phyloP scores from a whole-genome alignment of 805 yeast genomes.

The Candida adriatica region DNA sequence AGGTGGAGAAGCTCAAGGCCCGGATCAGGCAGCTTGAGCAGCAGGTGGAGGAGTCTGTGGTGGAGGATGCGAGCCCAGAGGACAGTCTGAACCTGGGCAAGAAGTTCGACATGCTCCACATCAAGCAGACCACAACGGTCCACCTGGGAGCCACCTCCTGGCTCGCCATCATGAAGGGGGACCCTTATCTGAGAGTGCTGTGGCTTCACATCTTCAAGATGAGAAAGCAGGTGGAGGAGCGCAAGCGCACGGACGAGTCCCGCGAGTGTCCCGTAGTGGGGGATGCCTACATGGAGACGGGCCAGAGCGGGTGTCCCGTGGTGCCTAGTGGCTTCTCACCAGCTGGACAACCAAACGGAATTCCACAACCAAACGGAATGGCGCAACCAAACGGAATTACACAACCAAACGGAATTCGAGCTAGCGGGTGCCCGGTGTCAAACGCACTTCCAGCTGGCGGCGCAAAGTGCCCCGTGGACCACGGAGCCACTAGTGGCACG shows the following conservation, averaged over 20 bases:
- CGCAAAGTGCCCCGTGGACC: too few relatives aligned
- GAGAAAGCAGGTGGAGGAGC: conserved; percentile 29
- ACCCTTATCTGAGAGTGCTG: conserved; percentile 45
- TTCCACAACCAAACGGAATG: too few relatives aligned
- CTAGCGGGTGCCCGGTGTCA: too few relatives aligned
- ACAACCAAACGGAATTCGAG: too few relatives aligned
- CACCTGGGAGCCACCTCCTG: conserved; percentile 50
- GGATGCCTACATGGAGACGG: too few relatives aligned
- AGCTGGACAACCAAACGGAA: too few relatives aligned
- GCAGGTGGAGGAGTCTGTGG: conserved; percentile 9
- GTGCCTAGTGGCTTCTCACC: too few relatives aligned
- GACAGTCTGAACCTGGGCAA: conserved; percentile 31
- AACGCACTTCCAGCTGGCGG: too few relatives aligned
- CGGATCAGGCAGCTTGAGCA: conserved; percentile 43
- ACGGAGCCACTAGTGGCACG: too few relatives aligned
- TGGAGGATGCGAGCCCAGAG: conserved; percentile 4
- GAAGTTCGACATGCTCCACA: conserved; percentile 38
- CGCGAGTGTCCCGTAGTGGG: too few relatives aligned
- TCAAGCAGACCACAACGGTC: conserved; percentile 35
- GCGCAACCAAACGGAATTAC: too few relatives aligned
- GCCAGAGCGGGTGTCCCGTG: too few relatives aligned
- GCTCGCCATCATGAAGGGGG: conserved; percentile 54
- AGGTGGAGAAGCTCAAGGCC: conserved; percentile 45
- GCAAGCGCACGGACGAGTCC: conserved; percentile 17
- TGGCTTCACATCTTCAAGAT: conserved; percentile 44